phyloP scores from a whole-genome alignment of 257 asterid genomes.

The Salvia hispanica region DNA sequence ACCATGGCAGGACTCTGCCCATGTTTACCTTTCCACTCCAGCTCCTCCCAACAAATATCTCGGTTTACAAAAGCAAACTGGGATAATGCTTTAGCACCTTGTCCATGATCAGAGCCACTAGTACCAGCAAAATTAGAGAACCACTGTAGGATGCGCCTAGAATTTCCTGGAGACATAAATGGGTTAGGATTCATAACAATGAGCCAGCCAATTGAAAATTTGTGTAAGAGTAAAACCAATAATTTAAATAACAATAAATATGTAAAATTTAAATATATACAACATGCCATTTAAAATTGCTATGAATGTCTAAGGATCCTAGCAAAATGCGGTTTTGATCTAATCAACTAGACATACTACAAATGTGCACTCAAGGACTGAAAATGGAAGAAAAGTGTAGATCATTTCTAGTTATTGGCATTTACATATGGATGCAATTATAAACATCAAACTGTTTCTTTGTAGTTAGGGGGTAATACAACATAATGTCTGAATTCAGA shows the following conservation, averaged over 20 bases:
- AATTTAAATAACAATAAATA: background rate
- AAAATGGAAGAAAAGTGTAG: conserved; percentile 1
- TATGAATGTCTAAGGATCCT: conserved; percentile 2
- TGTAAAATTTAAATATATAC: background rate
- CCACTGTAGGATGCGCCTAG: conserved; percentile 76
- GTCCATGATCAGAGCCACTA: conserved; percentile 62
- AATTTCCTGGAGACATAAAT: conserved; percentile 60
- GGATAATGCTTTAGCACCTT: conserved; percentile 93
- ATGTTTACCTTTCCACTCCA: conserved; percentile 95
- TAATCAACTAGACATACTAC: conserved; percentile 2
- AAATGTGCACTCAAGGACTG: background rate
- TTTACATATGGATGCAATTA: background rate
- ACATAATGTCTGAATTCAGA: conserved; percentile 16
- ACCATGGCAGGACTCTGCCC: conserved; percentile 99
- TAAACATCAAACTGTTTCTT: background rate
- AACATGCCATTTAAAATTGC: background rate
- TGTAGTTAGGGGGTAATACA: background rate
- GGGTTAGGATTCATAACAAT: conserved; percentile 12
- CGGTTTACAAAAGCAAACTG: conserved; percentile 88
- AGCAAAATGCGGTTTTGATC: background rate
- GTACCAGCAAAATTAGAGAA: conserved; percentile 74
- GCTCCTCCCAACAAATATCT: conserved; percentile 98
- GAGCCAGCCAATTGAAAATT: conserved; percentile 9
- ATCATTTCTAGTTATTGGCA: background rate
- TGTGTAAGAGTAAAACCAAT: background rate